Evolutionary conservation across 2,329 filamentous ascomycete species (phyloP).

Genomic region (Beauveria caledonica): DNA sequence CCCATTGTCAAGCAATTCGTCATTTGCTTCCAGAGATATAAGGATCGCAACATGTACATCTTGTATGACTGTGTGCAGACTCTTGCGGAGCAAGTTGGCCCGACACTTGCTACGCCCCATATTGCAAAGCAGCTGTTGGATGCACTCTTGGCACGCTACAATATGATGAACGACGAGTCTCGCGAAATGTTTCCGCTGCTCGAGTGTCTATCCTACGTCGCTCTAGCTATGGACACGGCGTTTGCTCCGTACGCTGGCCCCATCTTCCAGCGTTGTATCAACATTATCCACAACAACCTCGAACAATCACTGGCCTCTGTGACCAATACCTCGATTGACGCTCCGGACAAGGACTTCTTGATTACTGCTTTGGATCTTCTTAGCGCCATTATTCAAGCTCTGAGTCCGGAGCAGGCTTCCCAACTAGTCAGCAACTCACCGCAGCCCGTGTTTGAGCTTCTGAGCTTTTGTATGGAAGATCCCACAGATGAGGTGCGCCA

Average conservation of each 20-base stretch:
- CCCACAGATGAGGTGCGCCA: conserved; percentile 86
- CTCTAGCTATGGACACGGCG: conserved; percentile 69
- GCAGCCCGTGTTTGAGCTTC: conserved; percentile 80
- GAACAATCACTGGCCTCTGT: conserved; percentile 67
- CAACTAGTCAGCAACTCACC: conserved; percentile 68
- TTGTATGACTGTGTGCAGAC: conserved; percentile 98
- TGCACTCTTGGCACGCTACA: conserved; percentile 80
- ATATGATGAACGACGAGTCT: conserved; percentile 78
- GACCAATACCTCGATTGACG: conserved; percentile 60
- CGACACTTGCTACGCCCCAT: conserved; percentile 68
- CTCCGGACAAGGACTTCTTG: conserved; percentile 92
- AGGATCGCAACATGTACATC: conserved; percentile 98
- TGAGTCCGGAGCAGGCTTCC: conserved; percentile 65
- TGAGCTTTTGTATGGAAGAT: conserved; percentile 90
- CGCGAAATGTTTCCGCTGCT: conserved; percentile 88
- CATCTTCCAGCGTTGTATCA: conserved; percentile 81
- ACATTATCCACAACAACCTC: conserved; percentile 85
- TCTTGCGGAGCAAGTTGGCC: conserved; percentile 82
- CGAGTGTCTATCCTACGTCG: conserved; percentile 94
- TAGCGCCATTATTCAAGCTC: conserved; percentile 85
- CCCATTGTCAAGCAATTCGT: conserved; percentile 92
- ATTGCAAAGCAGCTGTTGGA: conserved; percentile 88
- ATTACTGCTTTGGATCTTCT: conserved; percentile 91
- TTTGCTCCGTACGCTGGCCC: conserved; percentile 81
- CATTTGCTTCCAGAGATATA: conserved; percentile 86